Conservation (phyloP, 768 basidiomycete species). For the Rickenella mellea region DNA sequence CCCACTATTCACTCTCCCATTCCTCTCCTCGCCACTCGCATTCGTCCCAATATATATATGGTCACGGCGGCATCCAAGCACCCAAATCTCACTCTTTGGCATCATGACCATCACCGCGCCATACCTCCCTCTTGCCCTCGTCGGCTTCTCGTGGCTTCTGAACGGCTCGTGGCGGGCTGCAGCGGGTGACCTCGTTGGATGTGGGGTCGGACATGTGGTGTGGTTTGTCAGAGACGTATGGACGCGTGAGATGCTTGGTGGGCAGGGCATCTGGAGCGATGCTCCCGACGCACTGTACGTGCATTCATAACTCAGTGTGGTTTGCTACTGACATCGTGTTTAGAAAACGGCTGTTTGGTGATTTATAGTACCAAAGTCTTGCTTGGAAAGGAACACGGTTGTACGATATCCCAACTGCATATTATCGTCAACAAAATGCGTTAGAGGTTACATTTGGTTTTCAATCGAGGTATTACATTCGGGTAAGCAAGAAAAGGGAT, state of each 20-base stretch:
- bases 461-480: too few species aligned
- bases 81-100: conserved; percentile 94
- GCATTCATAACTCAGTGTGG: neutral
- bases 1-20: conserved; percentile 84
- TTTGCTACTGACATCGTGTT: conserved; percentile 1
- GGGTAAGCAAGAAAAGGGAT: too few species aligned
- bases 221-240: conserved; percentile 85
- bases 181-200: conserved; percentile 72
- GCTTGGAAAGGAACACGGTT: too few species aligned
- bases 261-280: conserved; percentile 60
- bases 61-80: conserved; percentile 89
- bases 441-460: too few species aligned
- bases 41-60: conserved; percentile 97
- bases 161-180: conserved; percentile 82
- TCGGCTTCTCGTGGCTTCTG: conserved; percentile 76
- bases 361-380: conserved; percentile 23
- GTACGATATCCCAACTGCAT: too few species aligned
- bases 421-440: too few species aligned
- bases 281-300: conserved; percentile 57
- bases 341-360: conserved; percentile 64
- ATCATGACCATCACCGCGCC: conserved; percentile 91
- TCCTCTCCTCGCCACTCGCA: conserved; percentile 86
- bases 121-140: conserved; percentile 87
- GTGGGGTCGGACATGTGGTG: conserved; percentile 78
- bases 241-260: conserved; percentile 81